Base-by-base conservation (phyloP, 2,329 filamentous ascomycete species). In the Sporothrix brasiliensis region DNA sequence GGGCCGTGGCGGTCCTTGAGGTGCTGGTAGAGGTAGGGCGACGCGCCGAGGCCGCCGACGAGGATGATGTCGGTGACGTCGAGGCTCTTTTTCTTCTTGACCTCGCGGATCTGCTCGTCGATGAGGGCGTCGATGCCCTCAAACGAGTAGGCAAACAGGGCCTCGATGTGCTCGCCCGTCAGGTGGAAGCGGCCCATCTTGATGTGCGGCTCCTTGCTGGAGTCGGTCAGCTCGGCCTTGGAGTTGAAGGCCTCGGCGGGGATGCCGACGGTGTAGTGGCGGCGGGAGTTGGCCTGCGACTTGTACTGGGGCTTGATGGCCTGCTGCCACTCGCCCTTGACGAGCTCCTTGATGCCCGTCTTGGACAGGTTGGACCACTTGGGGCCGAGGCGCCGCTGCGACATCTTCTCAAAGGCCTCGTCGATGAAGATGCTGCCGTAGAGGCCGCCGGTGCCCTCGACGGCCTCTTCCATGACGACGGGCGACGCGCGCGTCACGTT, bases 351-450 rank as follows among this genome's bases (percentile, higher is more conserved):
- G 72, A 84, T 81, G 41, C 77, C 73, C 0, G 80, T 77, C 52
- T 84, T 76, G 10, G 81, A 76, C n/a, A 81, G 80, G 58, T 81
- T 80, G 63, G 81, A 79, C 66, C 81, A 83, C 70, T 82, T 80
- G 2, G 80, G 76, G 13, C 81, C 82, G n/a, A 86, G 79, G 34
- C 81, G 83, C 16, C 79, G 77, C 70, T 80, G 81, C 21, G 85
- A 75, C 71, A 82, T 82, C 30, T 81, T 79, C 41, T 79, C 77
- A 72, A 86, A 86, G 21, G 83, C 78, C 74, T 81, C 79, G 71
- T 86, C 84, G 69, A 87, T 77, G 73, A 84, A 82, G 0, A 82
- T 81, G 3, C 83, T 84, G 30, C 84, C 85, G 70, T 83, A 86
- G 70, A 83, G 80, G 1, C 81, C 83, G 10, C 84, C 84, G 6